Percentiles rank a stretch among this genome's conserved stretches.
These are phyloP conservation scores for Fusarium sp. DNA, from an alignment of 2,329 filamentous ascomycete species.

Conservation along the genomic window DNA sequence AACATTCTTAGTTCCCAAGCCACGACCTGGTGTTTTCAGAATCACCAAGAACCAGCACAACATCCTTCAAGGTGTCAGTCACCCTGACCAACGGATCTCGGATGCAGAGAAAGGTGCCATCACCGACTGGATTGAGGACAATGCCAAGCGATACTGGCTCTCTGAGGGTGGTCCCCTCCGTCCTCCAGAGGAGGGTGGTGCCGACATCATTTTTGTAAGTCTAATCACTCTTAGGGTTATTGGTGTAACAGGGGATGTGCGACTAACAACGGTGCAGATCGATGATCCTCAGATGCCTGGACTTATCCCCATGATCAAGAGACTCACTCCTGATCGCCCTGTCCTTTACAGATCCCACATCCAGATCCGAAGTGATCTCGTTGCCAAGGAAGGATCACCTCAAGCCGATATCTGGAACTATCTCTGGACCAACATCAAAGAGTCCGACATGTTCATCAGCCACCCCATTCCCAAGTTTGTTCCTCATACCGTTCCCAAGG, in stretches of 20 bases:
- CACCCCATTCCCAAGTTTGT: conserved; percentile 83
- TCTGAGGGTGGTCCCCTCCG: conserved; percentile 73
- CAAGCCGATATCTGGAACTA: conserved; percentile 81
- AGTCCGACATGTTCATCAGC: conserved; percentile 82
- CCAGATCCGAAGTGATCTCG: conserved; percentile 80
- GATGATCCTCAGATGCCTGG: conserved; percentile 89
- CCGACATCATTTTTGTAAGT: conserved; percentile 75
- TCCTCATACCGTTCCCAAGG: conserved; percentile 71
- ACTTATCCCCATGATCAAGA: conserved; percentile 80
- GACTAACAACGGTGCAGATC: conserved; percentile 56
- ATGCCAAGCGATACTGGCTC: conserved; percentile 81
- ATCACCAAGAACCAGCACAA: conserved; percentile 92
- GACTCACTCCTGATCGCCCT: conserved; percentile 75
- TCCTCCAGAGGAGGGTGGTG: conserved; percentile 74
- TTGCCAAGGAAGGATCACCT: conserved; percentile 69
- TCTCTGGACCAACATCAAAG: conserved; percentile 77
- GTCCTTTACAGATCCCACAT: conserved; percentile 87
- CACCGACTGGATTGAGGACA: conserved; percentile 77
- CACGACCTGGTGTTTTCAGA: conserved; percentile 80
- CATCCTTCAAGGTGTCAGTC: conserved; percentile 82
- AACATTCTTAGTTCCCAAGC: conserved; percentile 72
- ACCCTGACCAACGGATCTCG: conserved; percentile 71
- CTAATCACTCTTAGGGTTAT: background rate
- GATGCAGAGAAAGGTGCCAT: conserved; percentile 71
- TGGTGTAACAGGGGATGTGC: background rate